Conservation (phyloP, 1,139 yeast species). For the Eremothecium cymbalariae region DNA sequence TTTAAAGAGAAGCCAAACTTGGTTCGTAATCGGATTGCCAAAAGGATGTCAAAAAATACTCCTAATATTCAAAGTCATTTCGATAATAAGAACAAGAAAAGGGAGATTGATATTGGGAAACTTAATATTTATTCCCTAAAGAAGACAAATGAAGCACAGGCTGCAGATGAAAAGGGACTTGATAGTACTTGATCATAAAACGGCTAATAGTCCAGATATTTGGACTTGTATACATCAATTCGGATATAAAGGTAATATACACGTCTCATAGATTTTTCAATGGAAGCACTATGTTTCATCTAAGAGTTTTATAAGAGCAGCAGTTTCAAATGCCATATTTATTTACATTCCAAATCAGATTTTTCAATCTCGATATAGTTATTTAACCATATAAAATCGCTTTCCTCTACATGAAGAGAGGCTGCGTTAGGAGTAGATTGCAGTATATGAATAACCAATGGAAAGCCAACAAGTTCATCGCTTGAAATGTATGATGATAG, state of each 20-base stretch:
- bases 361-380: constrained; percentile 20
- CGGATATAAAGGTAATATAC: constrained; percentile 26
- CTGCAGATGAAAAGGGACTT: no score
- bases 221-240: constrained; percentile 47
- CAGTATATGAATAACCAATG: constrained; percentile 18
- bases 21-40: not conserved
- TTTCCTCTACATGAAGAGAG: constrained; percentile 14
- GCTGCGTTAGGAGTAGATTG: constrained; percentile 16
- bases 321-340: not conserved
- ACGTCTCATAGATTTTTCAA: constrained; percentile 34
- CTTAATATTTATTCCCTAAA: no score
- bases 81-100: no score
- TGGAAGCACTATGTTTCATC: constrained; percentile 29
- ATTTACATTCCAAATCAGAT: constrained; percentile 12
- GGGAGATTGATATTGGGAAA: no score
- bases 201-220: no score
- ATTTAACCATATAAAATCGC: constrained; percentile 26
- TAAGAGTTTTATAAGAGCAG: not conserved
- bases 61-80: no score
- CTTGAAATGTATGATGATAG: constrained; percentile 28
- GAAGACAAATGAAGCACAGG: no score
- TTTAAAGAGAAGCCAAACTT: no score
- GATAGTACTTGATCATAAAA: no score
- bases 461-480: constrained; percentile 24
- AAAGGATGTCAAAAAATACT: not conserved